Evolutionary conservation across 2,329 filamentous ascomycete species (phyloP), one percentile per base, ranked within the genome.

Genomic region (Fusarium sp.): DNA sequence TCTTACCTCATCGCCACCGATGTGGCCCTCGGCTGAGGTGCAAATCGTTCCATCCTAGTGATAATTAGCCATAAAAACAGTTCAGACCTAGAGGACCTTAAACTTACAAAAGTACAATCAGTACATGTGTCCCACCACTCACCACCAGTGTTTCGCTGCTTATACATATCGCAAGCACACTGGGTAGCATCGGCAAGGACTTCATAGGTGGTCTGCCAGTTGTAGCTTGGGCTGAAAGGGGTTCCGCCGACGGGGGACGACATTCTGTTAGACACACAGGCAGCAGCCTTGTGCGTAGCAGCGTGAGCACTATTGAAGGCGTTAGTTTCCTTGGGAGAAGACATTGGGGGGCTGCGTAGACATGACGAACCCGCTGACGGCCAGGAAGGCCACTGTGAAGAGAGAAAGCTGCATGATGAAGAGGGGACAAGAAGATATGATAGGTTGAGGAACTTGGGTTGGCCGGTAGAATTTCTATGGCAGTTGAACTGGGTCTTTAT

Each of bases 281-380:
- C 47, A 24, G 28, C 22, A 2, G 47, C 28, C 11, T 51, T 32
- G 11, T 51, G 28, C 0, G 22, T n/a, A 18, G 22, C 47, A 32
- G 47, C 47, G 0, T 24, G 30, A 32, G 22, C 28, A 32, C 47
- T 51, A 10, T 14, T 1, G 6, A 20, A 24, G 22, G 3, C 8
- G 11, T 50, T 14, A 50, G 28, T 1, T 10, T 18, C 5, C 5
- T 17, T 32, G 15, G 11, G 8, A 32, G 15, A 3, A 24, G 11
- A 10, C 3, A 2, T 13, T 1, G 1, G 5, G 22, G 8, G 22
- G 6, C 15, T 18, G 15, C 5, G 6, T 32, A 18, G 8, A 18
- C 1, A 10, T 10, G 8, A 51, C 47, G 22, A 51, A 51, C 47
- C 28, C 22, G 47, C 22, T 18, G 22, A 18, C 3, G 15, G 5